Conservation (phyloP, 208 protist genomes). For the Naegleria lovaniensis region DNA sequence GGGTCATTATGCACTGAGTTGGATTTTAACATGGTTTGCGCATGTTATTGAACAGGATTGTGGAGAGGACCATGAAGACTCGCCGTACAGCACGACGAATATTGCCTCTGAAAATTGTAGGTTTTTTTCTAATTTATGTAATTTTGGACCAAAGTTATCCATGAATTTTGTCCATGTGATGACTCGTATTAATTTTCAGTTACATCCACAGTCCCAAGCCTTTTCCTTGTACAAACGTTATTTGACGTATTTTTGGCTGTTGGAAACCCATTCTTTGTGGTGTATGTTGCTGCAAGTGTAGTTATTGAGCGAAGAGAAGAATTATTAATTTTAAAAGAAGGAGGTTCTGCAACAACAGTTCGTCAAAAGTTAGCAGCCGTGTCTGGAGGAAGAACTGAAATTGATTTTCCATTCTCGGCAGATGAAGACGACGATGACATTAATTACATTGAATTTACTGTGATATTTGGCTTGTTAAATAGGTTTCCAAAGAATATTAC, state of each 20-base stretch:
- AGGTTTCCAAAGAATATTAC: constrained; percentile 1
- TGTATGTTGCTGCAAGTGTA: neutral
- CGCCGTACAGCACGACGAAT: neutral
- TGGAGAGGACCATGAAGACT: neutral
- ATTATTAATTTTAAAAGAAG: neutral
- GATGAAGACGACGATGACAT: neutral
- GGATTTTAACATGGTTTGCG: constrained; percentile 19
- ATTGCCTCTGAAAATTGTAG: neutral
- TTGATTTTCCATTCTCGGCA: neutral
- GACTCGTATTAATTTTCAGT: neutral
- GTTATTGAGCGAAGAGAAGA: neutral
- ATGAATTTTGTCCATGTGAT: too few species aligned
- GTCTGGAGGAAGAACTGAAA: neutral
- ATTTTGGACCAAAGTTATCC: neutral
- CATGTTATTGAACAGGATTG: constrained; percentile 20
- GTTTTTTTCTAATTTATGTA: too few species aligned
- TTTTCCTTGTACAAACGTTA: neutral
- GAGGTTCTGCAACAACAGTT: neutral
- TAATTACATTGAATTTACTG: neutral
- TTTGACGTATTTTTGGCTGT: constrained; percentile 8
- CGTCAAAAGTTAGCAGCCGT: neutral
- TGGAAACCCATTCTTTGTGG: neutral
- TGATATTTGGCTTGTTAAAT: constrained; percentile 3
- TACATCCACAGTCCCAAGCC: neutral
- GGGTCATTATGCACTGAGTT: constrained; percentile 1